These are phyloP conservation scores for Amaranthus palmeri DNA, from an alignment of 148 eudicot species.

Conservation along the genomic window DNA sequence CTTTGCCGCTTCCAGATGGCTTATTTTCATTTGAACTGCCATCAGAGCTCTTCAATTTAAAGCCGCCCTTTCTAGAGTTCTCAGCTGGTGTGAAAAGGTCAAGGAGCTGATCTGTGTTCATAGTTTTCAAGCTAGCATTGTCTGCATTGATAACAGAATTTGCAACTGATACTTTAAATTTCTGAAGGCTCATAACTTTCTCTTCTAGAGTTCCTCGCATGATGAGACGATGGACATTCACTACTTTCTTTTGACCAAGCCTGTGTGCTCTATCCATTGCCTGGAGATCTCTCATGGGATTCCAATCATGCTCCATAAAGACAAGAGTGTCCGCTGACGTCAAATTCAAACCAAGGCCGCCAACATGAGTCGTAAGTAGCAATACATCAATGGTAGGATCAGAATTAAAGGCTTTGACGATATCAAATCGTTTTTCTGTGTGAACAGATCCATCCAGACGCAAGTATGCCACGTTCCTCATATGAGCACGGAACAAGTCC, in stretches of 20 bases:
- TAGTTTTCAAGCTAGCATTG: constrained; percentile 94
- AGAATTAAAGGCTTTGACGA: constrained; percentile 94
- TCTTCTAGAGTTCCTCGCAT: constrained; percentile 99
- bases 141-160: constrained; percentile 93
- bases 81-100: constrained; percentile 93
- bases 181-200: constrained; percentile 98
- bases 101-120: constrained; percentile 97
- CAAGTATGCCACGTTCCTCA: constrained; percentile 90
- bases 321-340: constrained; percentile 98
- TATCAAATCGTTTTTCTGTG: constrained; percentile 87
- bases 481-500: constrained; percentile 79
- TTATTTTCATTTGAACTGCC: constrained; percentile 44
- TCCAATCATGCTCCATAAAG: constrained; percentile 99
- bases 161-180: constrained; percentile 89
- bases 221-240: constrained; percentile 92
- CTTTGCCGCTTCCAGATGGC: constrained; percentile 64
- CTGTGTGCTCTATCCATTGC: constrained; percentile 99
- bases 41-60: constrained; percentile 35
- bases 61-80: constrained; percentile 57
- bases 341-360: constrained; percentile 78
- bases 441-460: constrained; percentile 95
- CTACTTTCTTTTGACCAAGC: constrained; percentile 93
- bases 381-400: constrained; percentile 97
- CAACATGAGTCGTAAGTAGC: constrained; percentile 94
- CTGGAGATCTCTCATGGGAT: constrained; percentile 98